phyloP scores from a whole-genome alignment of 2,329 filamentous ascomycete species.

The Aureobasidium sp. region DNA sequence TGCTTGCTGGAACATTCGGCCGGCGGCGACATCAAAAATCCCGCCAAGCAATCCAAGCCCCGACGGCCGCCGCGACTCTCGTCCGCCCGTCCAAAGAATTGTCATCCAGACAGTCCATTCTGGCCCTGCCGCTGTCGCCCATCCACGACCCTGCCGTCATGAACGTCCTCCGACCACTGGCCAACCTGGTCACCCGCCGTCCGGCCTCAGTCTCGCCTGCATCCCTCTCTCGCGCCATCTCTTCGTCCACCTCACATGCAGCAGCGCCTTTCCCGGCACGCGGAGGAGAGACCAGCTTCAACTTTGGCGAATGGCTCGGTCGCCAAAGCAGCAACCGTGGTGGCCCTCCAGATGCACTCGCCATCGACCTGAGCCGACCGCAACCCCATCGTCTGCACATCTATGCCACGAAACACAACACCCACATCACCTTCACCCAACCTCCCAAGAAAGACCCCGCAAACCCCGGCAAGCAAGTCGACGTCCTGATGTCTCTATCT shows the following conservation, averaged over 20 bases:
- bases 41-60: background rate
- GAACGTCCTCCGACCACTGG: constrained; percentile 12
- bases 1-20: background rate
- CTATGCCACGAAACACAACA: constrained; percentile 86
- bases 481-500: constrained; percentile 72
- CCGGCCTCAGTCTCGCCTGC: background rate
- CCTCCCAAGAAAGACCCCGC: constrained; percentile 40
- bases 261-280: background rate
- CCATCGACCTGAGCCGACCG: background rate
- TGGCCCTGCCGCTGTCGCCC: background rate
- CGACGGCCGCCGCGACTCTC: background rate
- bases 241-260: background rate
- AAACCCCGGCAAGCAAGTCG: constrained; percentile 47
- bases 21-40: background rate
- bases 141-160: constrained; percentile 1
- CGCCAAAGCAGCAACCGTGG: background rate
- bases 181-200: background rate
- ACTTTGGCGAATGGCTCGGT: constrained; percentile 3
- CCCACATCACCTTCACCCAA: constrained; percentile 81
- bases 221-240: background rate
- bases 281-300: background rate
- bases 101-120: background rate
- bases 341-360: background rate
- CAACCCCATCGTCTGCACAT: constrained; percentile 77
- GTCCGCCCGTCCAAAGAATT: background rate